Percentiles rank a stretch among this genome's conserved stretches.
These are phyloP conservation scores for Quercus mongolica DNA, from an alignment of 306 rosid species.

Conservation along the genomic window DNA sequence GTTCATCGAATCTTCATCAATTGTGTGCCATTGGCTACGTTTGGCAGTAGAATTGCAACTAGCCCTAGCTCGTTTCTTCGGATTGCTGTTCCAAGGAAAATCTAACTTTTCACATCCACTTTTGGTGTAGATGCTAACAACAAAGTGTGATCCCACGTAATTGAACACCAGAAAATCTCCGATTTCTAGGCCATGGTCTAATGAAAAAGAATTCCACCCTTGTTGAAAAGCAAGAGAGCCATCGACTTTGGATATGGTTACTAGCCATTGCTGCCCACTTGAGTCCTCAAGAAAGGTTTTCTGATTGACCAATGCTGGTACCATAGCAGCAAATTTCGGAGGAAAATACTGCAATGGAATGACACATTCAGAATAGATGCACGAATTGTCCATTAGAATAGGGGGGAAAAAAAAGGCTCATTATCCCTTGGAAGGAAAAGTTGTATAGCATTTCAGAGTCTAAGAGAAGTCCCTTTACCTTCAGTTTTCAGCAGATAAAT, in stretches of 20 bases:
- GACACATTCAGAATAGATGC: slow-evolving; percentile 2
- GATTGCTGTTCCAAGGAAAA: slow-evolving; percentile 18
- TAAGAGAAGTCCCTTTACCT: not conserved
- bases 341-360: slow-evolving; percentile 55
- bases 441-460: not conserved
- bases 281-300: slow-evolving; percentile 49
- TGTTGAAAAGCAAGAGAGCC: slow-evolving; percentile 43
- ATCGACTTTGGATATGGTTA: slow-evolving; percentile 29
- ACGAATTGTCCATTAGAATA: not conserved
- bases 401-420: not conserved
- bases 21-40: slow-evolving; percentile 1
- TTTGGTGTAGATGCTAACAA: slow-evolving; percentile 44
- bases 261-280: slow-evolving; percentile 42
- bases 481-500: not conserved
- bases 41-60: not conserved
- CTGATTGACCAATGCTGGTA: slow-evolving; percentile 34
- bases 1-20: slow-evolving; percentile 4
- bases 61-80: slow-evolving; percentile 26
- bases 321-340: slow-evolving; percentile 38
- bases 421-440: not conserved
- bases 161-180: slow-evolving; percentile 59
- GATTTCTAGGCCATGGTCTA: slow-evolving; percentile 35
- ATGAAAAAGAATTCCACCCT: slow-evolving; percentile 65
- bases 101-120: slow-evolving; percentile 51
- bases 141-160: slow-evolving; percentile 32